Evolutionary conservation across 2,329 filamentous ascomycete genomes (phyloP), one percentile per base, ranked within the genome.

Genomic region (Fusarium siculi): DNA sequence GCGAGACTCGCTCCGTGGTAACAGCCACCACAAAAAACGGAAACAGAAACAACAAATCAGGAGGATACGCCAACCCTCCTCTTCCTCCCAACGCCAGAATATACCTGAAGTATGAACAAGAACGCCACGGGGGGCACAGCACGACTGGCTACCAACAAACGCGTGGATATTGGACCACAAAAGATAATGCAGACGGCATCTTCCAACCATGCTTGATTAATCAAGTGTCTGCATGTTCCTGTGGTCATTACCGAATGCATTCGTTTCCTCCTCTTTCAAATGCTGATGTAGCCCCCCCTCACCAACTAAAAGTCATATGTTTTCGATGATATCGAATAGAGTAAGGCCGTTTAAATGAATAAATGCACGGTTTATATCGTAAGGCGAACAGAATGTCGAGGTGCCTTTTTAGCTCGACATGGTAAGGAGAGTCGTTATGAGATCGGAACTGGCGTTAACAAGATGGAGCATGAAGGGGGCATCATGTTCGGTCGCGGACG

Each of bases 401-500:
- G 40, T 43, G 56, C 56, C 40, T 66, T 67, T 67, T 67, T 36
- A 55, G 52, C 44, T 73, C 52, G 66, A 44, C 59, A 52, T 58
- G 61, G 58, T 28, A 73, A 58, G 39, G 67, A 58, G 56, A 64
- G 56, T 62, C 67, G 60, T 65, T 56, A 68, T 63, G 40, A 67
- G 37, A 66, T 58, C 61, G 47, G 63, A 43, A 42, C 32, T 53
- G 63, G 56, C 49, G 58, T 50, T 50, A 50, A 46, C 21, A 39
- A 50, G 46, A 28, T 55, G 30, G 36, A 56, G 32, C 19, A 49
- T 19, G 39, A 23, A 34, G 49, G 7, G n/a, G 7, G 23, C 19
- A 50, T 82, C 76, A 87, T 65, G 84, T 86, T 75, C 85, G 81
- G 63, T 83, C 77, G 23, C 74, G 80, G 54, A 86, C 82, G 25